Evolutionary conservation across 768 basidiomycete species (phyloP).

Genomic region (Xerocomellus intermedius): DNA sequence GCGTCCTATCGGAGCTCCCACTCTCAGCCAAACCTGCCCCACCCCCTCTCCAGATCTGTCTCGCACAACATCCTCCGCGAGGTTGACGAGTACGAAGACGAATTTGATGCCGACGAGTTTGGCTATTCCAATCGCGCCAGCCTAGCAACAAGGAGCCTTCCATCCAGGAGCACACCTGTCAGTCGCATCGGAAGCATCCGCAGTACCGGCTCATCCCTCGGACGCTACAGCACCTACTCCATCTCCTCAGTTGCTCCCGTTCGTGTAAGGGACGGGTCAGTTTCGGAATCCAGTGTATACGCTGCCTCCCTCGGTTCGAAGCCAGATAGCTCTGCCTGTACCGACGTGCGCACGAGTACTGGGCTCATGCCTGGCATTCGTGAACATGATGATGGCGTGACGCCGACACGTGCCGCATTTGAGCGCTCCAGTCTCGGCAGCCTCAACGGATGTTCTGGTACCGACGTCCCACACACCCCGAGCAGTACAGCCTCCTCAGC

Average conservation of each 20-base stretch:
- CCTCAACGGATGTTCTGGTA: slow-evolving; percentile 13
- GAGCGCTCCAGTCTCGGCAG: slow-evolving; percentile 27
- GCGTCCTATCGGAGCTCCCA: slow-evolving; percentile 17
- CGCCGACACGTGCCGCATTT: slow-evolving; percentile 30
- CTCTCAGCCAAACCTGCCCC: slow-evolving; percentile 11
- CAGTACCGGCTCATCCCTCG: slow-evolving; percentile 24
- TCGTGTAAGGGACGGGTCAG: slow-evolving; percentile 16
- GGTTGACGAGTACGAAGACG: slow-evolving; percentile 21
- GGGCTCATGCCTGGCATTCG: slow-evolving; percentile 30
- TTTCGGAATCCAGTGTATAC: slow-evolving; percentile 20
- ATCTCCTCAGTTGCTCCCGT: slow-evolving; percentile 11
- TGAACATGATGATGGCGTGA: slow-evolving; percentile 29
- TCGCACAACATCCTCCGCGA: slow-evolving; percentile 33
- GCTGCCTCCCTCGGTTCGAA: slow-evolving; percentile 14
- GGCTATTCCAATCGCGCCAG: slow-evolving; percentile 16
- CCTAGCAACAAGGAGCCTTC: slow-evolving; percentile 20
- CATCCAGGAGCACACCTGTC: slow-evolving; percentile 19
- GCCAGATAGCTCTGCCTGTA: slow-evolving; percentile 1
- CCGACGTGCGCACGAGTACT: background rate
- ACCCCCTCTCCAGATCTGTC: slow-evolving; percentile 27
- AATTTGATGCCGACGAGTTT: slow-evolving; percentile 22
- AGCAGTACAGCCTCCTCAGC: slow-evolving; percentile 32
- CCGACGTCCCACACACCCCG: slow-evolving; percentile 26
- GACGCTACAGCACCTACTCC: slow-evolving; percentile 24
- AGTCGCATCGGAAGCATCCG: slow-evolving; percentile 23